These are phyloP conservation scores for Gossypium thurberi DNA, from an alignment of 345 rosid genomes.

Conservation along the genomic window DNA sequence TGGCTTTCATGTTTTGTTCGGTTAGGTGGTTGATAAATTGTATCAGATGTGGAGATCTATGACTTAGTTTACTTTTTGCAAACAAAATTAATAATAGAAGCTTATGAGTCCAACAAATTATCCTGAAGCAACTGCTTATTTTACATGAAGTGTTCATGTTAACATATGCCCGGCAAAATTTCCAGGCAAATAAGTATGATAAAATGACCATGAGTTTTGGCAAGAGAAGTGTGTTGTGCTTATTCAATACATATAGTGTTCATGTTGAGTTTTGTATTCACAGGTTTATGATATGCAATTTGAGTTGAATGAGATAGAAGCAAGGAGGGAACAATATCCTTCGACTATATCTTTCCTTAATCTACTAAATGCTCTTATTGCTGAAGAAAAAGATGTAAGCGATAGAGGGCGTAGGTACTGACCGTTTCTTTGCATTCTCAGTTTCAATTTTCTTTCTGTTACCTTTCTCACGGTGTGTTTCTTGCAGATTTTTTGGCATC, in stretches of 20 bases:
- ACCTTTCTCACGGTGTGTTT: conserved; percentile 17
- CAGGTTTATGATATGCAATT: conserved; percentile 97
- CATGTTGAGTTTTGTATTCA: background rate
- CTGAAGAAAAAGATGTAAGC: conserved; percentile 75
- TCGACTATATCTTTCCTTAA: conserved; percentile 89
- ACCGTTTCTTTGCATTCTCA: conserved; percentile 14
- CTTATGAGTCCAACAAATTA: background rate
- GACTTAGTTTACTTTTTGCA: background rate
- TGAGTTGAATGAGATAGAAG: conserved; percentile 96
- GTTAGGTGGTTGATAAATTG: background rate
- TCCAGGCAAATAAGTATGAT: background rate
- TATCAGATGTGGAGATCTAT: background rate
- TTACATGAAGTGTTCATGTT: background rate
- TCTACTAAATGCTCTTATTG: conserved; percentile 74
- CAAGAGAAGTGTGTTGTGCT: background rate
- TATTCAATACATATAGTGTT: background rate
- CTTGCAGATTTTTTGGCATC: conserved; percentile 84
- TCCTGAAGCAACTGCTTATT: conserved; percentile 1
- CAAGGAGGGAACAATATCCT: conserved; percentile 85
- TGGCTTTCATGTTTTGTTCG: background rate
- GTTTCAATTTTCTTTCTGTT: conserved; percentile 16
- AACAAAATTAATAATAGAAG: background rate
- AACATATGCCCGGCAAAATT: too few species aligned
- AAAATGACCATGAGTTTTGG: background rate
- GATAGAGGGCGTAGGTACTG: conserved; percentile 88